Percentiles rank a stretch among this genome's conserved stretches.
Conservation (phyloP, 768 basidiomycete genomes). For the Paxillus rubicundulus region DNA sequence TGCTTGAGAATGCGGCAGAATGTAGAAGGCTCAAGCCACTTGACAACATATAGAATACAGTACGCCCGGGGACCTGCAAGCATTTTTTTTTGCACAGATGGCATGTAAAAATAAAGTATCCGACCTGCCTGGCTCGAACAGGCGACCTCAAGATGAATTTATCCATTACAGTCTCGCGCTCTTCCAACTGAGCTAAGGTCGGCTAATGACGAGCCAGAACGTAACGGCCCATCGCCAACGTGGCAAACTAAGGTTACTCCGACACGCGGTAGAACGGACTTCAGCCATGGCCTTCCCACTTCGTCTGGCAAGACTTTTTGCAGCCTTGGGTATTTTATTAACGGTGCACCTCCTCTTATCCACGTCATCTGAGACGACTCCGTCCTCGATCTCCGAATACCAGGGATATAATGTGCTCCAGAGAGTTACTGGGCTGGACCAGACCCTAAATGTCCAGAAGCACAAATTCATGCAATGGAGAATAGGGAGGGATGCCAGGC, state of each 20-base stretch:
- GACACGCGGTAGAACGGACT: not conserved
- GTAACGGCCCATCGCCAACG: not conserved
- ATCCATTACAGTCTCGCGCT: conserved; percentile 48
- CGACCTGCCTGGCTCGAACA: conserved; percentile 63
- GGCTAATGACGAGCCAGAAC: conserved; percentile 11
- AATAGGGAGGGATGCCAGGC: conserved; percentile 80
- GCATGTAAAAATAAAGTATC: conserved; percentile 21
- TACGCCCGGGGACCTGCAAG: too few species aligned
- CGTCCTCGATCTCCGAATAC: conserved; percentile 40
- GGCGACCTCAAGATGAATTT: conserved; percentile 51
- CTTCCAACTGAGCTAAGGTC: conserved; percentile 53
- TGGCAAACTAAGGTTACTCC: too few species aligned
- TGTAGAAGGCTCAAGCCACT: too few species aligned
- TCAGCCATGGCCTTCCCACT: conserved; percentile 29
- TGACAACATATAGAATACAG: too few species aligned
- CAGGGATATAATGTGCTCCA: conserved; percentile 62
- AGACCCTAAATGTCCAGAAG: conserved; percentile 82
- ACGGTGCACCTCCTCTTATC: conserved; percentile 19
- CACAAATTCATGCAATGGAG: conserved; percentile 86
- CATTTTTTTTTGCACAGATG: too few species aligned
- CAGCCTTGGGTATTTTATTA: conserved; percentile 20
- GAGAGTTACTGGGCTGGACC: conserved; percentile 64
- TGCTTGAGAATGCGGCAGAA: too few species aligned
- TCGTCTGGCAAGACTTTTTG: conserved; percentile 21
- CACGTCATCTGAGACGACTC: conserved; percentile 12